Evolutionary conservation across 148 eudicot species (phyloP), one percentile per base, ranked within the genome.

Genomic region (Fagopyrum homotropicum): DNA sequence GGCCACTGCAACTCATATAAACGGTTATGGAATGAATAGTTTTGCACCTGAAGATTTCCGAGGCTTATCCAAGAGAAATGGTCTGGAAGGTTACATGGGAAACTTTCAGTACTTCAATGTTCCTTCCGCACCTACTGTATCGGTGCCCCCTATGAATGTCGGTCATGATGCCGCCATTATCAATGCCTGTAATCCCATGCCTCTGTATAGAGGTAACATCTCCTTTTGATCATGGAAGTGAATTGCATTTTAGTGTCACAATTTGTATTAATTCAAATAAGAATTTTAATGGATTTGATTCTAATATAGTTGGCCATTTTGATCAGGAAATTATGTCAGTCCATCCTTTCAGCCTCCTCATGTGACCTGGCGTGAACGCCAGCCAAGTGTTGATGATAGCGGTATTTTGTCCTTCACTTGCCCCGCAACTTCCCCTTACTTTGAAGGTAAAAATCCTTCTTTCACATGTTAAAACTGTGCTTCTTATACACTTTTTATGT

Each of bases 41-140:
- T 81, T 82, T 51, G 79, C 84, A 45, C 71, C 84, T 55, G 88
- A 89, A 73, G 89, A 86, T 75, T 51, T 77, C 30, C 73, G 86
- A 83, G 90, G 83, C 64, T 60, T 83, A 48, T 87, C 82, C 80
- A 94, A 94, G 87, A 81, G 88, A 78, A 94, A 94, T 79, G 85
- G 76, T 74, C 83, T 87, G 9, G 98, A 89, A 80, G 86, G 89
- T 43, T 54, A 80, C 73, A 81, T 81, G 4, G 80, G 79, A 72
- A 85, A 80, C 78, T 68, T 59, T 81, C 89, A 83, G 52, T 85
- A 85, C 76, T 81, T 85, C 75, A 77, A 81, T 75, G 72, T 83
- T 61, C 89, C 87, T 4, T 91, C 90, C 69, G 85, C 97, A 50
- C 87, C 97, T 81, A 86, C 88, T 76, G 48, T 47, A 44, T 85